These are phyloP conservation scores for Mycena floridula DNA, from an alignment of 768 basidiomycete genomes.

Conservation along the genomic window DNA sequence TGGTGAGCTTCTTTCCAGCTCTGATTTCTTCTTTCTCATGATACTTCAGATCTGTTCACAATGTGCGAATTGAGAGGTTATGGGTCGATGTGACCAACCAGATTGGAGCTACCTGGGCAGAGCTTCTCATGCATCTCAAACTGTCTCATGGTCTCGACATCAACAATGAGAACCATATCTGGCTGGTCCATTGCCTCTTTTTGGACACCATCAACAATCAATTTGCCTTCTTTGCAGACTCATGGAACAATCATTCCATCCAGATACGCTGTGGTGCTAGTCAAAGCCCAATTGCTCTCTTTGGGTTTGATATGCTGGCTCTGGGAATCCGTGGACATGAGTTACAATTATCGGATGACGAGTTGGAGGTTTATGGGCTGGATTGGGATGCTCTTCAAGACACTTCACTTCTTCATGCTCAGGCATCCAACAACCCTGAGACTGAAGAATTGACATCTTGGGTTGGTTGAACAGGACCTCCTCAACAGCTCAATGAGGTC, in stretches of 20 bases:
- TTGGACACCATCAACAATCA: constrained; percentile 11
- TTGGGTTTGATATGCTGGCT: neutral
- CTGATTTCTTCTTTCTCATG: neutral
- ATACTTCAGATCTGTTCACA: constrained; percentile 2
- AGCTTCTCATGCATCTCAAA: constrained; percentile 18
- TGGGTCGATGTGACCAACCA: no score
- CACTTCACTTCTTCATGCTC: constrained; percentile 4
- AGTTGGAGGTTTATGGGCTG: constrained; percentile 9
- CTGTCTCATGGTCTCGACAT: constrained; percentile 11
- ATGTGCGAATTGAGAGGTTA: no score
- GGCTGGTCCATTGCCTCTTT: constrained; percentile 21
- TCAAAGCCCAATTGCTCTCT: no score
- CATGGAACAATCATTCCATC: no score
- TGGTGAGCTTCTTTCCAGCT: constrained; percentile 16
- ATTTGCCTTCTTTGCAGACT: no score
- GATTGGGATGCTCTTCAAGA: constrained; percentile 9
- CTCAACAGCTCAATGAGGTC: constrained; percentile 5
- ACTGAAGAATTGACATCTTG: constrained; percentile 8
- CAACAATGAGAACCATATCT: no score
- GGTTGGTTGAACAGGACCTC: constrained; percentile 7
- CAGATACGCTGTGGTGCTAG: no score
- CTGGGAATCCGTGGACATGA: no score
- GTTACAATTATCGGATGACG: constrained; percentile 1
- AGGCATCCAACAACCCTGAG: constrained; percentile 2
- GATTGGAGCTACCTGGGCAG: constrained; percentile 20